Evolutionary conservation across 495 filamentous ascomycete species (phyloP), one percentile per base, ranked within the genome.

Genomic region (Aspergillus mulundensis): DNA sequence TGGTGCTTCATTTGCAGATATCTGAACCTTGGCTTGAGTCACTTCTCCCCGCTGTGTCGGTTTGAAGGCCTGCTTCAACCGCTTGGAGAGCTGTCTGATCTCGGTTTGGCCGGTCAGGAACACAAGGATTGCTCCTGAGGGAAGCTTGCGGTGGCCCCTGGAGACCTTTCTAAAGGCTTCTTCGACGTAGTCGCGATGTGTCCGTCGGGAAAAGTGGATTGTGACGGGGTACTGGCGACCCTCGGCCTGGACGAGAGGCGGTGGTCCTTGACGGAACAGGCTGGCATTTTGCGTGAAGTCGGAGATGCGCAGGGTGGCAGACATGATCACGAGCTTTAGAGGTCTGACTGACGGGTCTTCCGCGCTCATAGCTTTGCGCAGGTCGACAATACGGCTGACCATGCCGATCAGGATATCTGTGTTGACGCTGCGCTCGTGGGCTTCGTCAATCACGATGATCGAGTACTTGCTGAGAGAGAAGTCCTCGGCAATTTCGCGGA

Each of bases 381-480:
- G 70, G 52, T 90, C 88, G 12, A 97, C 87, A 19, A 97, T 92
- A 63, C 94, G 82, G 64, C 91, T 96, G 45, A 97, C 81, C 84
- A 99, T 93, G 11, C 94, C 93, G 62, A 99, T 91, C 24, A 97
- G 77, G 52, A 99, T 96, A 69, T 97, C 95, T 14, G 95, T 97
- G 64, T 99, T 97, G 55, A 96, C 87, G 64, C 91, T 97, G 62
- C 95, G 83, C 65, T 99, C 95, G 75, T 99, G 95, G 11, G 95
- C 95, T 73, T 99, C 95, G 67, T 99, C 95, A 63, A 99, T 90
- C 41, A 99, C 80, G 41, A 99, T 87, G 40, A 87, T 85, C 2
- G 92, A 96, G 69, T 99, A 99, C 57, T 95, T 96, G n/a, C 78
- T 83, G 23, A 99, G 75, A 4, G 89, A 76, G 68, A 97, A 93